Evolutionary conservation across 2,329 filamentous ascomycete species (phyloP).

Genomic region (Teratosphaeria gauchensis): DNA sequence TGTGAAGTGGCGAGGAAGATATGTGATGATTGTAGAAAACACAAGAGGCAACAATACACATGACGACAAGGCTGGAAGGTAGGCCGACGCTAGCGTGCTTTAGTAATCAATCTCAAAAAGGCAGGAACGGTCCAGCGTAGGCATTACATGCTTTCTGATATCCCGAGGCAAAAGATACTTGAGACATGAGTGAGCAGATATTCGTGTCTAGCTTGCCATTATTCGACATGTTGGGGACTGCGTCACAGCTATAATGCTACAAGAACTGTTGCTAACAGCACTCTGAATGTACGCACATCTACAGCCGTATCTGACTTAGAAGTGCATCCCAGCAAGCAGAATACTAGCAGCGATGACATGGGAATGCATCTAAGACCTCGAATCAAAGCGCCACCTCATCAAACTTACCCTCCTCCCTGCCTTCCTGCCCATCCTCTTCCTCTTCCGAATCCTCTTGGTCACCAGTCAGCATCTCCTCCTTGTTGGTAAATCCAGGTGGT

Average conservation of each 20-base stretch:
- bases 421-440: neutral
- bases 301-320: neutral
- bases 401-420: conserved; percentile 10
- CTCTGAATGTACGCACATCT: neutral
- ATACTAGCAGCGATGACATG: neutral
- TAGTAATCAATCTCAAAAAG: neutral
- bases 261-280: neutral
- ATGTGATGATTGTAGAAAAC: neutral
- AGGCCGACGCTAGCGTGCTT: neutral
- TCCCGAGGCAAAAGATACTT: neutral
- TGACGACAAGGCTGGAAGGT: neutral
- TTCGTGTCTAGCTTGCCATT: neutral
- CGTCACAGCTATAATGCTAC: neutral
- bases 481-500: neutral
- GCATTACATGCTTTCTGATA: neutral
- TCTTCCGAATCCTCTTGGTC: conserved; percentile 4
- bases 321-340: neutral
- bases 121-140: neutral
- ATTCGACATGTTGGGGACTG: neutral
- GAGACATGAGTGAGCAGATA: neutral
- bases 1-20: neutral
- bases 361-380: neutral
- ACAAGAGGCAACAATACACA: neutral
- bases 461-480: conserved; percentile 1
- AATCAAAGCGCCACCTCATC: conserved; percentile 13